phyloP scores from a whole-genome alignment of 495 filamentous ascomycete species.

The Neurospora terricola region DNA sequence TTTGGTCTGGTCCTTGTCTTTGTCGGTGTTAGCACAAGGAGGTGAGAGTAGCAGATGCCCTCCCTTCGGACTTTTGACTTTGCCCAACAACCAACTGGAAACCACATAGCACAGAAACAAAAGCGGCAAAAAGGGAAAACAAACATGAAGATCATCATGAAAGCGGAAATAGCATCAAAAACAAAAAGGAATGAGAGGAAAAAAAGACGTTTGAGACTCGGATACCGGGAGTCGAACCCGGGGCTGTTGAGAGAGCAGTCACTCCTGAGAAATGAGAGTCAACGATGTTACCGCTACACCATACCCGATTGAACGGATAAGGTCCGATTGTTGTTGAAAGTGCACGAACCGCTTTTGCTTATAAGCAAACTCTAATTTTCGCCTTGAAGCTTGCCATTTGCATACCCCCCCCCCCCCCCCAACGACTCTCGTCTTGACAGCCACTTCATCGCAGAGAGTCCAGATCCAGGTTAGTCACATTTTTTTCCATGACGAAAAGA shows the following conservation, averaged over 20 bases:
- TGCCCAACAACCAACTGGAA: no score
- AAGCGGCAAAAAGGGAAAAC: not conserved
- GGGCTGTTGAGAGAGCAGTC: not conserved
- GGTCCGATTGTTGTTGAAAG: not conserved
- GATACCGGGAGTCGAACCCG: not conserved
- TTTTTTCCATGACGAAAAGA: no score
- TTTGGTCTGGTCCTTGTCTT: not conserved
- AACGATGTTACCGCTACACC: not conserved
- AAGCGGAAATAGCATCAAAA: not conserved
- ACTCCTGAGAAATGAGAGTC: not conserved
- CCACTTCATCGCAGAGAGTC: no score
- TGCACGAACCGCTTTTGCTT: accelerated
- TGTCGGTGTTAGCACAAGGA: not conserved
- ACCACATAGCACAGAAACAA: no score
- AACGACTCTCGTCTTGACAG: not conserved
- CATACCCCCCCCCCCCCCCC: no score
- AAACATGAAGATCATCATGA: not conserved
- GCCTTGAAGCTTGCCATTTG: not conserved
- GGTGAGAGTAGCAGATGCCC: not conserved
- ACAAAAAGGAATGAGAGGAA: not conserved
- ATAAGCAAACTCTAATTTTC: not conserved
- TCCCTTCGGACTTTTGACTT: not conserved
- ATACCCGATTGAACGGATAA: not conserved
- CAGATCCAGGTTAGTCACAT: no score
- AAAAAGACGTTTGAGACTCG: not conserved